These are phyloP conservation scores for Diaporthe sp. DNA, from an alignment of 2,329 filamentous ascomycete species.

Conservation along the genomic window DNA sequence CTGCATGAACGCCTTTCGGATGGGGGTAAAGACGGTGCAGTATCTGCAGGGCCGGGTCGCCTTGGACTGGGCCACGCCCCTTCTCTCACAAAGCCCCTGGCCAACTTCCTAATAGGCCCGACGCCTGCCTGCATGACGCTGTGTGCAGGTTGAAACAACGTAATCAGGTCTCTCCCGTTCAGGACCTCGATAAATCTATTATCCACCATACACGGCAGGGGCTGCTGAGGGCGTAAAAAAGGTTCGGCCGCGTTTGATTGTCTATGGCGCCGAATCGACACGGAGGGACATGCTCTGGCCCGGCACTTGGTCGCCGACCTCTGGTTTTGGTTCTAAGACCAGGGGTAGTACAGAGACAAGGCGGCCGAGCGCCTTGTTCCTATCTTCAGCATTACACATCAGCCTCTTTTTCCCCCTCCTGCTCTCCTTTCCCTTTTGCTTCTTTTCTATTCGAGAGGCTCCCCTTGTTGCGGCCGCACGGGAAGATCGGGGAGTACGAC, in stretches of 20 bases:
- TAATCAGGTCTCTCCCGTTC: constrained; percentile 9
- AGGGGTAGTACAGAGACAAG: constrained; percentile 29
- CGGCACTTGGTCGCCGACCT: constrained; percentile 34
- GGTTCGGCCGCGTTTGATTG: constrained; percentile 9
- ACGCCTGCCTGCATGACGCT: constrained; percentile 21
- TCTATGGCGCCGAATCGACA: constrained; percentile 8
- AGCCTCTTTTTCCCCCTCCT: not conserved
- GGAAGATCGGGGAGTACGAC: constrained; percentile 31
- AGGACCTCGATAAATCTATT: constrained; percentile 24
- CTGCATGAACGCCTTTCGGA: constrained; percentile 27
- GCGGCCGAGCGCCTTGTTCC: constrained; percentile 24
- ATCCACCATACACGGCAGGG: constrained; percentile 21
- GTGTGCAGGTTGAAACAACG: constrained; percentile 30
- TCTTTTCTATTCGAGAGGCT: not conserved
- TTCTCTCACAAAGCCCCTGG: not conserved
- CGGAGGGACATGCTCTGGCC: not conserved
- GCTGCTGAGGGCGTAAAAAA: not conserved
- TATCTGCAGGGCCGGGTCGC: constrained; percentile 22
- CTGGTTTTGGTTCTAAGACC: constrained; percentile 20
- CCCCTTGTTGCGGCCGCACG: constrained; percentile 16
- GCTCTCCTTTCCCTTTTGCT: not conserved
- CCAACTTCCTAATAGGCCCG: not conserved
- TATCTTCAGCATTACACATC: constrained; percentile 19
- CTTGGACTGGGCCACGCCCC: not conserved
- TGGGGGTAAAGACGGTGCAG: not conserved